phyloP scores from a whole-genome alignment of 2,329 filamentous ascomycete genomes.

The Thielaviopsis ethacetica region DNA sequence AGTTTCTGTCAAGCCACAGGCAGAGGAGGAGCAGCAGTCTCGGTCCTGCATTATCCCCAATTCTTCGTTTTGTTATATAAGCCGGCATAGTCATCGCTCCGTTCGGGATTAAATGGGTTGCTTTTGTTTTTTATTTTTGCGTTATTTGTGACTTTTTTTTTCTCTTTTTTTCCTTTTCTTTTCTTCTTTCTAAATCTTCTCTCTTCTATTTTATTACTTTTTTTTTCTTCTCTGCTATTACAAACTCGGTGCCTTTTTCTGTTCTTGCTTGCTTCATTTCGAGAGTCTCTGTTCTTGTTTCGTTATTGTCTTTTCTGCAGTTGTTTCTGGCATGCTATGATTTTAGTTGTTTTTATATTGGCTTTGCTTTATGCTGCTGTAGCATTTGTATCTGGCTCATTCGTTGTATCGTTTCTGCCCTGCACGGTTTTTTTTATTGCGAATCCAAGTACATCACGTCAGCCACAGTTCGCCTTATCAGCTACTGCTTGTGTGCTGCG shows the following conservation, averaged over 20 bases:
- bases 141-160: slow-evolving; percentile 2
- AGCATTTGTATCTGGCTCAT: neutral
- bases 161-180: neutral
- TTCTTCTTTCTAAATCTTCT: neutral
- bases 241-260: neutral
- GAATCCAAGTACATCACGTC: too few species aligned
- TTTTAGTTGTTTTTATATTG: neutral
- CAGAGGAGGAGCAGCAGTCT: neutral
- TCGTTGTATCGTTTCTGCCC: neutral
- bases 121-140: slow-evolving; percentile 5
- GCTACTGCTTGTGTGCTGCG: too few species aligned
- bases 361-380: neutral
- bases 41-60: slow-evolving; percentile 3
- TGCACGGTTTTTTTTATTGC: too few species aligned
- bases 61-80: slow-evolving; percentile 10
- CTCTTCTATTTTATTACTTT: neutral
- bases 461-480: too few species aligned
- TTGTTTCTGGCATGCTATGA: neutral
- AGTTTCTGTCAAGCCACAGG: neutral
- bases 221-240: neutral
- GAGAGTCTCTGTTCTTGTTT: neutral
- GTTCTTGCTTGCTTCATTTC: neutral
- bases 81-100: slow-evolving; percentile 7
- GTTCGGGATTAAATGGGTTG: neutral
- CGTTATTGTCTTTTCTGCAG: neutral